Evolutionary conservation across 805 yeast genomes (phyloP), one percentile per base, ranked within the genome.

Genomic region (Candida insectalens): DNA sequence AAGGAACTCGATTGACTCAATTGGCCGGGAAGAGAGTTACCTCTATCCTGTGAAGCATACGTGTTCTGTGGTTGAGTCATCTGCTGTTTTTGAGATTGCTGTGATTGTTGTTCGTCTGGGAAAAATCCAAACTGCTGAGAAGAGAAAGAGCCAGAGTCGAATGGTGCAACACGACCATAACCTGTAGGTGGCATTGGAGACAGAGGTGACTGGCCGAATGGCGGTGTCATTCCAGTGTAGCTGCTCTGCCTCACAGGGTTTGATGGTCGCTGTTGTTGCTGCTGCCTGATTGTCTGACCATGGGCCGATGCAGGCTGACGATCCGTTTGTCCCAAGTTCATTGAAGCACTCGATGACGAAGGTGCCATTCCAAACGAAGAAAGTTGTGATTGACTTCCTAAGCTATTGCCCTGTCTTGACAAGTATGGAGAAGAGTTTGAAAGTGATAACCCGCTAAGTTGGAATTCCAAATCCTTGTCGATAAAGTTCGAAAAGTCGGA

Each of bases 391-490:
- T 30, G 30, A 19, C 35, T 32, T 15, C 19, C 26, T 8, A 32
- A 18, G 14, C 18, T 30, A 13, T 12, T 20, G 35, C 20, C 19
- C 30, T 15, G 25, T 30, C 12, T 25, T 5, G 29, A 25, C 8
- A 32, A 15, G 34, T 37, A 37, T 19, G 35, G 40, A 7, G 40
- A 27, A 6, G 40, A 26, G 15, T 33, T 30, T 19, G 32, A 41
- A 15, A 45, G 36, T 6, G 49, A 37, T 30, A 45, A 36, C 25
- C 36, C 36, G 21, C 37, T 34, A 23, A 45, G 25, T 23, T 43
- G 47, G 20, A 37, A 35, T 25, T 44, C 50, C 14, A 45, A 36
- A 29, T 45, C 47, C 16, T 43, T 44, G 28, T 45, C 42, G 10
- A 45, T 32, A 19, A 39, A 44, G 29, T 30, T 34, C 17, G 29